These are phyloP conservation scores for Puccinia polysora DNA, from an alignment of 1,284 basidiomycete species.

Conservation along the genomic window DNA sequence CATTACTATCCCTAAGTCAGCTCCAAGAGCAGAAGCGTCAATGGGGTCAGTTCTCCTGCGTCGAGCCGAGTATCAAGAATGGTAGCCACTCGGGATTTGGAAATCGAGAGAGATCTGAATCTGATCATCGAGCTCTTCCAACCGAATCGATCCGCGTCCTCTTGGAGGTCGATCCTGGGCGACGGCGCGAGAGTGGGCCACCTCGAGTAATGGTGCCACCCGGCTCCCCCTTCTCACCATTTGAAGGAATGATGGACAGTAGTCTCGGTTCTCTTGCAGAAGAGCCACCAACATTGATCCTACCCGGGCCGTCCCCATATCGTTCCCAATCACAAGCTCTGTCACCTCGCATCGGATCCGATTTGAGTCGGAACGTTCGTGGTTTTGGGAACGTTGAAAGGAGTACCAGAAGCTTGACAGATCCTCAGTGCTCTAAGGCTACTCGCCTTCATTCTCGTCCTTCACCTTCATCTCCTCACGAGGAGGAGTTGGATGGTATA, in stretches of 20 bases:
- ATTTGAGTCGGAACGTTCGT: too few relatives aligned
- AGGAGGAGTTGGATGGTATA: slow-evolving; percentile 17
- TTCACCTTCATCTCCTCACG: background rate
- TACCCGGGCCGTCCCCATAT: slow-evolving; percentile 3
- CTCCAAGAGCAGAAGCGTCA: slow-evolving; percentile 24
- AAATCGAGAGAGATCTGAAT: background rate
- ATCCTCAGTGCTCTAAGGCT: slow-evolving; percentile 8
- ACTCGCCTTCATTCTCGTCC: background rate
- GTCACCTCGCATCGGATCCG: background rate
- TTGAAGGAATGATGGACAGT: background rate
- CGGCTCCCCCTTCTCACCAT: slow-evolving; percentile 31
- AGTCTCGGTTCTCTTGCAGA: background rate
- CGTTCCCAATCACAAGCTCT: background rate
- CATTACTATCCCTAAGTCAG: slow-evolving; percentile 30
- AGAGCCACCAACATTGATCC: slow-evolving; percentile 18
- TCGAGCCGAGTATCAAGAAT: background rate
- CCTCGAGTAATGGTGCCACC: slow-evolving; percentile 17
- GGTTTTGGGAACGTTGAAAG: too few relatives aligned
- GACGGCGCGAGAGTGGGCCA: slow-evolving; percentile 6
- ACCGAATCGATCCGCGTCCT: slow-evolving; percentile 15
- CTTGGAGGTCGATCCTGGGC: background rate
- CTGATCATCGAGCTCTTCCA: slow-evolving; percentile 1
- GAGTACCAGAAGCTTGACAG: too few relatives aligned
- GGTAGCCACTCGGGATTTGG: slow-evolving; percentile 1
- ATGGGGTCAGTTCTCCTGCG: slow-evolving; percentile 20